These are phyloP conservation scores for Alternaria brassicicola DNA, from an alignment of 2,329 filamentous ascomycete genomes.

Conservation along the genomic window DNA sequence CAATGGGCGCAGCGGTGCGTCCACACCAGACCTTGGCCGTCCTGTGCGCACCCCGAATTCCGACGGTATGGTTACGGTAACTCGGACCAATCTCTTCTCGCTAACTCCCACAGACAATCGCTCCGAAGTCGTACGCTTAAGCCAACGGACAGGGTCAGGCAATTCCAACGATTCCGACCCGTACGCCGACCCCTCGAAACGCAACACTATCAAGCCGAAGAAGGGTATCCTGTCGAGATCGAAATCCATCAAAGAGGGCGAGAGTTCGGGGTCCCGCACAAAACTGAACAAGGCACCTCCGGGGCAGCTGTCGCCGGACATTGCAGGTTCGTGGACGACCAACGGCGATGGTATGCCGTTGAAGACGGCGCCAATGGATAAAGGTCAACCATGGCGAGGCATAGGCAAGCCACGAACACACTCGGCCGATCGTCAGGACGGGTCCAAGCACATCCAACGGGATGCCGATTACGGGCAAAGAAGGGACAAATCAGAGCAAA, in stretches of 20 bases:
- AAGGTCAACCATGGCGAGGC: slow-evolving; percentile 69
- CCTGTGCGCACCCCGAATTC: slow-evolving; percentile 46
- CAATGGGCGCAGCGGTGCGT: slow-evolving; percentile 53
- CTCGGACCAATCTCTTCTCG: background rate
- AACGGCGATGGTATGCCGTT: slow-evolving; percentile 54
- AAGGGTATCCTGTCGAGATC: slow-evolving; percentile 51
- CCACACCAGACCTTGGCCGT: slow-evolving; percentile 55
- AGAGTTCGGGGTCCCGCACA: slow-evolving; percentile 30
- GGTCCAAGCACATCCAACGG: slow-evolving; percentile 37
- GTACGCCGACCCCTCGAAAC: slow-evolving; percentile 30
- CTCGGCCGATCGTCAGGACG: slow-evolving; percentile 69
- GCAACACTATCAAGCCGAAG: slow-evolving; percentile 36
- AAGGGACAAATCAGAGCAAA: slow-evolving; percentile 41
- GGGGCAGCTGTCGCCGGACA: slow-evolving; percentile 38
- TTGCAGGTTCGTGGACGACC: slow-evolving; percentile 37
- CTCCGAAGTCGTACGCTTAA: slow-evolving; percentile 38
- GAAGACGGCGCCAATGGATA: slow-evolving; percentile 68
- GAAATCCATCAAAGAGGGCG: slow-evolving; percentile 54
- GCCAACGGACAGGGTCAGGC: slow-evolving; percentile 38
- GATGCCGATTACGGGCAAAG: slow-evolving; percentile 37
- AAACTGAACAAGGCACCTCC: slow-evolving; percentile 45
- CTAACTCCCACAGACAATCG: slow-evolving; percentile 35
- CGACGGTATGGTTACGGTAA: slow-evolving; percentile 33
- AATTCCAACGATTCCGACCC: slow-evolving; percentile 37
- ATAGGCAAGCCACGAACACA: slow-evolving; percentile 68